phyloP scores from a whole-genome alignment of 2,329 filamentous ascomycete species.

The Grosmannia clavigera region DNA sequence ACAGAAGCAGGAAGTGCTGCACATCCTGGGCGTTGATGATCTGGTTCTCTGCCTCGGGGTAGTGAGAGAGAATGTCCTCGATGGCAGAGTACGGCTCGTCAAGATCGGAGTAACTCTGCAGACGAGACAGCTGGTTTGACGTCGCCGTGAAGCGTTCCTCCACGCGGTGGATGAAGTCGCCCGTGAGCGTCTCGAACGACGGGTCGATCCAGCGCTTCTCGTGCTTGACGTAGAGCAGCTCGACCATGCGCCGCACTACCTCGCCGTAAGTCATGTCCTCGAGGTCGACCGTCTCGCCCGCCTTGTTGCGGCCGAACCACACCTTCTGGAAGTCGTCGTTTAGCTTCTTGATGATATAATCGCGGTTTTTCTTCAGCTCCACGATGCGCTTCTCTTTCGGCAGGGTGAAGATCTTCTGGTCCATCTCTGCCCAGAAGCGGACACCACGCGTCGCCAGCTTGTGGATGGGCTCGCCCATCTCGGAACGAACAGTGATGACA shows the following conservation, averaged over 20 bases:
- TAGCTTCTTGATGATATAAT: conserved; percentile 88
- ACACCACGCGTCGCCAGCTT: conserved; percentile 96
- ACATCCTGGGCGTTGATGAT: conserved; percentile 98
- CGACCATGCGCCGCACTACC: conserved; percentile 75
- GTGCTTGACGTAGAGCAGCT: conserved; percentile 84
- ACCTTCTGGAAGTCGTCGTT: conserved; percentile 96
- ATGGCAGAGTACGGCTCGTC: conserved; percentile 68
- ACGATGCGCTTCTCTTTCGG: conserved; percentile 88
- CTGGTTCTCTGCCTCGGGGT: conserved; percentile 77
- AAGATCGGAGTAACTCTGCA: conserved; percentile 85
- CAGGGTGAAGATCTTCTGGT: conserved; percentile 91
- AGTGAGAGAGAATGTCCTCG: conserved; percentile 66
- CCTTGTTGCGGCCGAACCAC: conserved; percentile 82
- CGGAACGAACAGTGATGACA: conserved; percentile 90
- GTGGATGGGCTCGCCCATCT: conserved; percentile 99
- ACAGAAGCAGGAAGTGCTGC: conserved; percentile 89
- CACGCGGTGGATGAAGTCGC: conserved; percentile 90
- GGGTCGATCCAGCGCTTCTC: conserved; percentile 85
- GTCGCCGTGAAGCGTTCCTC: conserved; percentile 86
- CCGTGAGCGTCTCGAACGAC: conserved; percentile 70
- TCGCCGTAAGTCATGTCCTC: conserved; percentile 95
- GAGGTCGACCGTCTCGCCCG: conserved; percentile 69
- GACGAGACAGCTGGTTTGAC: conserved; percentile 60
- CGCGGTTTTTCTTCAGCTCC: conserved; percentile 76
- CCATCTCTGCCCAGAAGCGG: conserved; percentile 96